phyloP scores from a whole-genome alignment of 805 yeast genomes.

The Candida xyloterini region DNA sequence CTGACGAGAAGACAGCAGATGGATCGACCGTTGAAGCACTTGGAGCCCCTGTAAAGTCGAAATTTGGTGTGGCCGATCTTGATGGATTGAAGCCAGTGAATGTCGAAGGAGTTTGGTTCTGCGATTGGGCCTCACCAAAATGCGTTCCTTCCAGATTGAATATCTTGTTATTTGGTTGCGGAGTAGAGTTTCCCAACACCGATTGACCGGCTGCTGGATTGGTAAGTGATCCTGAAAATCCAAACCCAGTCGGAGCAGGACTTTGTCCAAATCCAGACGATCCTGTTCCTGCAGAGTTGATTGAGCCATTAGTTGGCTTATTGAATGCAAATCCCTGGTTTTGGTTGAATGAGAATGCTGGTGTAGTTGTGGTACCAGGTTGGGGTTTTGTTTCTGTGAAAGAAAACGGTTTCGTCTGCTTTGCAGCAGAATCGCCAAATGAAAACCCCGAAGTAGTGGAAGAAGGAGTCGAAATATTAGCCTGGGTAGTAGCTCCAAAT shows the following conservation, averaged over 20 bases:
- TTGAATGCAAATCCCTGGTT: conserved; percentile 1
- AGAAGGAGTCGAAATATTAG: background rate
- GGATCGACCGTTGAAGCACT: conserved; percentile 27
- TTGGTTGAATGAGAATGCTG: conserved; percentile 8
- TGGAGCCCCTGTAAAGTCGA: conserved; percentile 31
- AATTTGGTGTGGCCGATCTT: conserved; percentile 31
- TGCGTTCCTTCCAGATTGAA: conserved; percentile 17
- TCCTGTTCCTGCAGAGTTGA: conserved; percentile 11
- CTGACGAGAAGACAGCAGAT: conserved; percentile 25
- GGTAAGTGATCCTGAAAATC: conserved; percentile 15
- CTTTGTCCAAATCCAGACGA: conserved; percentile 8
- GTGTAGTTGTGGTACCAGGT: background rate
- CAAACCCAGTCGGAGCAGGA: conserved; percentile 3
- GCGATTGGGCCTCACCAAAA: conserved; percentile 12
- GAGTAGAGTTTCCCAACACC: conserved; percentile 10
- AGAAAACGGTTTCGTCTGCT: conserved; percentile 10
- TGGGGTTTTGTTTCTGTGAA: conserved; percentile 6
- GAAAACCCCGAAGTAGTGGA: conserved; percentile 1
- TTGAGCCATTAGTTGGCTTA: conserved; percentile 2
- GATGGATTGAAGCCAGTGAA: conserved; percentile 24
- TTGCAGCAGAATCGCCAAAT: conserved; percentile 5
- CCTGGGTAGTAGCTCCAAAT: background rate
- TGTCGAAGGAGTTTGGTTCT: conserved; percentile 8
- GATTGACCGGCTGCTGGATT: conserved; percentile 18
- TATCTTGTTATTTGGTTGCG: conserved; percentile 19